A percentile compares a stretch with the other conserved stretches of the same genome.
Conservation (phyloP, 257 asterid species). For the Primulina tabacum region DNA sequence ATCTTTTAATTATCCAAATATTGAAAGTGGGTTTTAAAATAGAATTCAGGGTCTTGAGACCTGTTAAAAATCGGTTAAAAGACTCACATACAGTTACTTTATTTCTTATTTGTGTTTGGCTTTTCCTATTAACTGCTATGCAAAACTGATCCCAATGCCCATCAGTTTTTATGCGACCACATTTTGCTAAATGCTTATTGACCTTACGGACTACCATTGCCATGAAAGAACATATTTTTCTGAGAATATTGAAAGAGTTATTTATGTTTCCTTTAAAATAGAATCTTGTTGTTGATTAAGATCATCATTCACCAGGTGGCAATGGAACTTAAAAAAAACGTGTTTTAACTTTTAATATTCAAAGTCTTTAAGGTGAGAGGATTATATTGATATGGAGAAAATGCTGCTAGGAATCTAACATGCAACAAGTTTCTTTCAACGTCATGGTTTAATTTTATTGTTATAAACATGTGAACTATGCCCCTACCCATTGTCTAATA, state of each 20-base stretch:
- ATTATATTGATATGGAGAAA: background rate
- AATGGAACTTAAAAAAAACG: background rate
- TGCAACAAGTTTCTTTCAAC: background rate
- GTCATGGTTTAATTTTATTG: no score
- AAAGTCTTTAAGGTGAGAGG: background rate
- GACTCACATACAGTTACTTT: no score
- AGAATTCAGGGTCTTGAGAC: background rate
- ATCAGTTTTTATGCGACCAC: no score
- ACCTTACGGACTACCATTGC: background rate
- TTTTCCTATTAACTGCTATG: background rate
- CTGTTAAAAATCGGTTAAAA: background rate
- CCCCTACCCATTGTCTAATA: background rate
- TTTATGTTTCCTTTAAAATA: background rate
- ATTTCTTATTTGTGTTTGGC: no score
- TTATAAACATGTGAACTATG: background rate
- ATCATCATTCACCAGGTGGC: background rate
- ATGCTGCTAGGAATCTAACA: background rate
- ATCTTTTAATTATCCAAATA: background rate
- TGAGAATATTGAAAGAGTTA: slow-evolving; percentile 6
- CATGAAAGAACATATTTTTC: background rate
- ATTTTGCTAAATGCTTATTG: no score
- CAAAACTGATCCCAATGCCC: no score
- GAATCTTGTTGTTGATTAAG: background rate
- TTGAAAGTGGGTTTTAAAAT: background rate
- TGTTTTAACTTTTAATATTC: background rate